Evolutionary conservation across 768 basidiomycete genomes (phyloP).

Genomic region (Amanita phalloides): DNA sequence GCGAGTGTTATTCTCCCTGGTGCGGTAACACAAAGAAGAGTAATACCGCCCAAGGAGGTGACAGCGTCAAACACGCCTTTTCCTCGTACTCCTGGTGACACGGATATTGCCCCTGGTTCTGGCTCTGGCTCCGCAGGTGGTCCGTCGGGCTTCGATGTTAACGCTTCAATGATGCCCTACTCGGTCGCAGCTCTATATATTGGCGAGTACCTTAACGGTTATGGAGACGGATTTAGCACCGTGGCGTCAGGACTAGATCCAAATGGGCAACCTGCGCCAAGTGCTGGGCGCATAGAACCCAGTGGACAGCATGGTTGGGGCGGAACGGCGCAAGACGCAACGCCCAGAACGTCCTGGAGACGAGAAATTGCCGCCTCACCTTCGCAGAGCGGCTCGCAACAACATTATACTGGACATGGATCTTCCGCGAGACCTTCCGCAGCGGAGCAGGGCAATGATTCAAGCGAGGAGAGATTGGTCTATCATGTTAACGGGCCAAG

Average conservation of each 20-base stretch:
- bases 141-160: background rate
- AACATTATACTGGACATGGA: background rate
- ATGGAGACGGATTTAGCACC: slow-evolving; percentile 13
- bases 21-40: background rate
- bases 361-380: background rate
- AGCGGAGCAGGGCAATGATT: background rate
- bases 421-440: background rate
- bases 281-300: background rate
- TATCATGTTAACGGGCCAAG: background rate
- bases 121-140: background rate
- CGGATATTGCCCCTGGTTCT: background rate
- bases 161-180: slow-evolving; percentile 13
- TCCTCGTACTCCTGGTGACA: background rate
- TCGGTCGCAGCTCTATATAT: slow-evolving; percentile 13
- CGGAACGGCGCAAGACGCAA: background rate
- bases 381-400: background rate
- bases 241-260: background rate
- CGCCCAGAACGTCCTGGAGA: background rate
- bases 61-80: slow-evolving; percentile 1
- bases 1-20: slow-evolving; percentile 4
- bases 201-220: slow-evolving; percentile 16
- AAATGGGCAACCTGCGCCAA: background rate
- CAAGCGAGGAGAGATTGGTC: slow-evolving; percentile 3
- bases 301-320: background rate
- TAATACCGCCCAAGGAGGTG: slow-evolving; percentile 4